Conservation (phyloP, 164 flowering plant species). For the Hamamelis virginiana region DNA sequence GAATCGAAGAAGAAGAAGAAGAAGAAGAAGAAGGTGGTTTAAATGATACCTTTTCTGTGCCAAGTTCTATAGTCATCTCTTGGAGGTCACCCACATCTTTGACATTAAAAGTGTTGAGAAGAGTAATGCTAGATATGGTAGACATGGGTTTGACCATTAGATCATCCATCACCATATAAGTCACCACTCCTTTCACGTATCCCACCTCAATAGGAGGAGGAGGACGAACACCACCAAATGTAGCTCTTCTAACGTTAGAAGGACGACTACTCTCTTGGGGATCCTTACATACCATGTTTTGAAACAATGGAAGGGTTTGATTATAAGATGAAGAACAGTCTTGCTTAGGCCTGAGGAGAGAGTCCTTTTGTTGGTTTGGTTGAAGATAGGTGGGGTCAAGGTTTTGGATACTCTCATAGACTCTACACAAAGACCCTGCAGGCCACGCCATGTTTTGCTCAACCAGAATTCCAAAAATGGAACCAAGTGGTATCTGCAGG, state of each 20-base stretch:
- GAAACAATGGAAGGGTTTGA: neutral
- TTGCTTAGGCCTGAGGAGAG: neutral
- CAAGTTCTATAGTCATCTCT: neutral
- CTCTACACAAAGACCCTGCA: neutral
- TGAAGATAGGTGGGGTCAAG: neutral
- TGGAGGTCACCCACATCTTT: neutral
- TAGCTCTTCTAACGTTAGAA: too few species aligned
- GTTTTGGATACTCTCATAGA: neutral
- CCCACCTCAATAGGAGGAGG: neutral
- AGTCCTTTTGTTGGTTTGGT: neutral
- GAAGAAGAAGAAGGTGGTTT: too few species aligned
- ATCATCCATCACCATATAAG: neutral
- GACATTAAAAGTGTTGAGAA: neutral
- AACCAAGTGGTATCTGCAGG: neutral
- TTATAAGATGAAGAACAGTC: neutral
- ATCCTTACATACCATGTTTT: neutral
- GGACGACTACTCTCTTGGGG: neutral
- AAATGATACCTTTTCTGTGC: neutral
- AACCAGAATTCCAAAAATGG: neutral
- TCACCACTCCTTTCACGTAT: neutral
- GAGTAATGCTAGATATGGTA: neutral
- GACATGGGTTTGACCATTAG: neutral
- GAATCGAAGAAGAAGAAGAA: too few species aligned
- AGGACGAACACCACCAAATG: too few species aligned
- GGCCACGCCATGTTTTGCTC: neutral